Evolutionary conservation across 805 yeast genomes (phyloP).

Genomic region (Blastobotrys parvus): DNA sequence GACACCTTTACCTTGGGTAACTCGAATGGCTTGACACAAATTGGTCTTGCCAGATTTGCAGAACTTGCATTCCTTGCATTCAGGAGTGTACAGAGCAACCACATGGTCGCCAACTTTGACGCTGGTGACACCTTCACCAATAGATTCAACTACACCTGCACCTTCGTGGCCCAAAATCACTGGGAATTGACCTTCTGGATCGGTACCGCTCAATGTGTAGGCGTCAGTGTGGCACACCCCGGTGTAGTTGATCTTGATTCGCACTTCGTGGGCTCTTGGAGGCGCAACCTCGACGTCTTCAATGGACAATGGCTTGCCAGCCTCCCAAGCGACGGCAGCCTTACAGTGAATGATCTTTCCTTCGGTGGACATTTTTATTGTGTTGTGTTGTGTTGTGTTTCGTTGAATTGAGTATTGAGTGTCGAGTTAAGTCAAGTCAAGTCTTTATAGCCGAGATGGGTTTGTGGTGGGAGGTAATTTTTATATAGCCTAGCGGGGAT

Average conservation of each 20-base stretch:
- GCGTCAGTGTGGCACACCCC: constrained; percentile 99
- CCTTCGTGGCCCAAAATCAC: constrained; percentile 95
- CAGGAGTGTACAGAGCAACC: constrained; percentile 91
- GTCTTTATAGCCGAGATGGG: no score
- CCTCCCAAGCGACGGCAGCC: constrained; percentile 98
- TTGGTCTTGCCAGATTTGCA: constrained; percentile 94
- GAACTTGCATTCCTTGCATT: constrained; percentile 90
- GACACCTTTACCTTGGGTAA: constrained; percentile 96
- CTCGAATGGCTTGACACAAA: constrained; percentile 90
- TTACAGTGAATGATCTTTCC: constrained; percentile 58
- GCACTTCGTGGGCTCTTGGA: constrained; percentile 95
- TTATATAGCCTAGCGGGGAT: no score
- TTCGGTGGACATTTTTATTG: constrained; percentile 22
- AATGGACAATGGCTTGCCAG: constrained; percentile 62
- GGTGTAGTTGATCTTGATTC: constrained; percentile 77
- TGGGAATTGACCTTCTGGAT: constrained; percentile 96
- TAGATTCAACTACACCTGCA: constrained; percentile 91
- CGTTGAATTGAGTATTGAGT: no score
- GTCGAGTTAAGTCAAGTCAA: no score
- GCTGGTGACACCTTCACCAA: constrained; percentile 88
- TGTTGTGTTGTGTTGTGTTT: no score
- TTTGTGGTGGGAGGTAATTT: no score
- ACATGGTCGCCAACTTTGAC: constrained; percentile 94
- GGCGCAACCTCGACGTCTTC: constrained; percentile 89
- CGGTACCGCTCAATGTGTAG: constrained; percentile 86